Base-by-base conservation (phyloP, 345 rosid genomes). In the Kernera saxatilis region DNA sequence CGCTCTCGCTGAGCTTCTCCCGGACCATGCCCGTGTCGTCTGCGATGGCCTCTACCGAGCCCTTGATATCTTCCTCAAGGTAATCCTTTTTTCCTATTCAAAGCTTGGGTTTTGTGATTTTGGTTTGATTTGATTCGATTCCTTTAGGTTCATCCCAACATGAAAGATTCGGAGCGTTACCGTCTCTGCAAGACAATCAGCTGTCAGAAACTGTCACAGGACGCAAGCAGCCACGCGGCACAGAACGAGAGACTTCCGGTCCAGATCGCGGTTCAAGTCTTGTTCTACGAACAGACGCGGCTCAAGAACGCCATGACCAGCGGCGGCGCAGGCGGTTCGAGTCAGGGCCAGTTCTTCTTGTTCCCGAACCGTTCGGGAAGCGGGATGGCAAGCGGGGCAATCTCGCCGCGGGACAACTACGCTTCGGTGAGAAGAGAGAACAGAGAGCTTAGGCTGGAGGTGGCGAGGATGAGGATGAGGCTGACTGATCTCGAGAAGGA, bases 381-480 rank as follows among this genome's bases (percentile, higher is more conserved):
- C 10, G 96, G 92, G 1, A 90, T 89, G 4, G 94, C 92, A 11
- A 92, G 98, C 17, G 98, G 98, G 52, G 96, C 98, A 21, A 89
- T 89, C 49, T 92, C 98, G 1, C 98, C 98, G 0, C 72, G 98
- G 70, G 96, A 92, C 75, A 89, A 89, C 62, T 92, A 89, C n/a
- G 98, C 98, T 13, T 92, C 92, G 0, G 98, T 92, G 61, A 81
- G 98, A 69, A 76, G 98, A 80, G 98, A 92, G 87, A 92, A 92
- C 82, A 74, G 96, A 29, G 98, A 92, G 75, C 81, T 90, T 68
- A 92, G 89, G 70, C 92, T 92, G 15, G 98, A 92, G 75, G 98
- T 92, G 13, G 87, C 98, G n/a, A 90, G 96, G 63, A 92, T 92
- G 98, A 90, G 96, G 76, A 89, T 92, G 96, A 81, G 98, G 71